Evolutionary conservation across 768 basidiomycete genomes (phyloP), one percentile per base, ranked within the genome.

Genomic region (Pisolithus tinctorius): DNA sequence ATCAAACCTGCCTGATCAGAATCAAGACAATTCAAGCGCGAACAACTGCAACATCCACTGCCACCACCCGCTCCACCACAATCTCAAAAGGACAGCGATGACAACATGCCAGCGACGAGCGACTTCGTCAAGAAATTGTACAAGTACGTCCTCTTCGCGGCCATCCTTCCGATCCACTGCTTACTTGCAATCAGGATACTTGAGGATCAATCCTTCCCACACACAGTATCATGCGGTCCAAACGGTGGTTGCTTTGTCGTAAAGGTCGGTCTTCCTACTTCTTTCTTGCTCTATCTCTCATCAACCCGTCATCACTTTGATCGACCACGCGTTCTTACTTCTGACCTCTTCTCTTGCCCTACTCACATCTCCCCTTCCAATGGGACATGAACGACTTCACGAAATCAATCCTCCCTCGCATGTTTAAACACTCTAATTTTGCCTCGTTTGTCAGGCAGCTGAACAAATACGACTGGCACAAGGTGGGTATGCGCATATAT

Each of bases 381-480:
- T 57, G 76, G 79, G 93, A 94, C 74, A 94, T 94, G 88, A 94
- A 91, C 70, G 91, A 93, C 60, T 95, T 95, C 70, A 93, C 93
- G 36, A 93, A 91, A 69, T 81, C 78, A 26, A 87, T 94, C 65
- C 79, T 95, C 7, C 92, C 92, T 6, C 84, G 87, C 36, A 83
- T 93, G 76, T 95, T 95, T 81, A 93, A 94, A 67, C 92, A 95
- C 65, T 91, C 88, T 7, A 94, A 95, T 63, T 95, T 95, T 67
- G 92, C 92, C 29, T 82, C 79, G 49, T 95, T 95, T 63, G 93
- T 95, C 5, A 80, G 92, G 9, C 93, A 94, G 67, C 75, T 95
- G 34, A 95, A 95, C 77, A 95, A 94, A 68, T 95, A 95, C 65
- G 93, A 94, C 69, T 95, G 94, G 58, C 93, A 94, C 76, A 95